phyloP scores from a whole-genome alignment of 257 asterid genomes.

The Nicotiana obtusifolia region DNA sequence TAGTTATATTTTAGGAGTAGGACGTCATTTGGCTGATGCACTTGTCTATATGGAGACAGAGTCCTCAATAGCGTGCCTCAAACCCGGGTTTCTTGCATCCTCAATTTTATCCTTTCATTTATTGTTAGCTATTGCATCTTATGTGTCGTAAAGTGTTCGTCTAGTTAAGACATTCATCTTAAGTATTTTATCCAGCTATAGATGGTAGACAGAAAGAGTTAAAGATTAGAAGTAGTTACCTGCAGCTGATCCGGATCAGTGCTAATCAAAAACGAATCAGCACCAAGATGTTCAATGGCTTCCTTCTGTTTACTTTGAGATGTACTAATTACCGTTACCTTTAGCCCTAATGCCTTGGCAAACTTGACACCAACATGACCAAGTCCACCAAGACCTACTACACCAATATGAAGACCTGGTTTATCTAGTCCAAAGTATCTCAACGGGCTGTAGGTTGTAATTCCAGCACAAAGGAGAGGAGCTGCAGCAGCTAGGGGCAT shows the following conservation, averaged over 20 bases:
- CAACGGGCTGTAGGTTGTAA: conserved; percentile 7
- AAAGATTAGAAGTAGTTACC: neutral
- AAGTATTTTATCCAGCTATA: too few species aligned
- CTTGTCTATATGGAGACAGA: neutral
- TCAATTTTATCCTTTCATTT: neutral
- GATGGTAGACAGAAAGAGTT: neutral
- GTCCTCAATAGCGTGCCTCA: neutral
- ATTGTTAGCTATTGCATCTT: neutral
- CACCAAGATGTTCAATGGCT: conserved; percentile 10
- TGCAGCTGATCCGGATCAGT: conserved; percentile 5
- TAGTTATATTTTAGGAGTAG: neutral
- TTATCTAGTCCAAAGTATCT: conserved; percentile 8
- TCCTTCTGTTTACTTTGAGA: conserved; percentile 3
- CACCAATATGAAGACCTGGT: conserved; percentile 7
- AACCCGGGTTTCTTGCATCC: neutral
- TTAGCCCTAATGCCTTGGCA: conserved; percentile 14
- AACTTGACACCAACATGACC: conserved; percentile 16
- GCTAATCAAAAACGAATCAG: conserved; percentile 10
- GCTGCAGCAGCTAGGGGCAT: neutral
- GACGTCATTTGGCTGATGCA: neutral
- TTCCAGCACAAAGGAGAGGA: conserved; percentile 9
- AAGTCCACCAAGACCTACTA: conserved; percentile 16
- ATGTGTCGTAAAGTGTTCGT: neutral
- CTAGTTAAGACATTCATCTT: neutral
- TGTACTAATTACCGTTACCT: conserved; percentile 17